Evolutionary conservation across 768 basidiomycete genomes (phyloP), one percentile per base, ranked within the genome.

Genomic region (Mrakia hoshinonis): DNA sequence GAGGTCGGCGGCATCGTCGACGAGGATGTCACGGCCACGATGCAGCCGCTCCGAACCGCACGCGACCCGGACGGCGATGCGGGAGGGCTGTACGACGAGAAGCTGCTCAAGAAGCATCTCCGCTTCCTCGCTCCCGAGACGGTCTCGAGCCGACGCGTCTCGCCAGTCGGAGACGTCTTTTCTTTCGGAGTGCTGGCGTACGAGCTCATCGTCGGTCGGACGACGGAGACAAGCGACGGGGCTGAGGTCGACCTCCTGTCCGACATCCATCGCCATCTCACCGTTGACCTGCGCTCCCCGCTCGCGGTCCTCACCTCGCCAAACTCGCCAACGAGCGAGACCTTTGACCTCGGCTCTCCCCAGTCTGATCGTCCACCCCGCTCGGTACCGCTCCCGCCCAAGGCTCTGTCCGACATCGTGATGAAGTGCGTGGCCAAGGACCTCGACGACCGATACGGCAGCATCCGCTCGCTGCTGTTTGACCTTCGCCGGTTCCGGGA

Each of bases 131-230:
- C 67, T 9, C 52, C 52, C 39, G 67, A 68, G 55, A 55, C 67
- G 18, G 26, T 68, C 26, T 18, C 10, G 11, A 26, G 15, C 0
- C 20, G 46, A 3, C 52, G 39, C 15, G 54, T 58, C 7, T 26
- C 67, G 3, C 52, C 34, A 15, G 67, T 54, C 26, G 67, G 67
- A 20, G 77, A 78, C 66, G 69, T 78, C 15, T 79, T 74, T 43
- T 74, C 74, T 5, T 76, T 77, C 51, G 78, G 76, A 9, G 76
- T 77, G 7, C 34, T 74, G 2, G 75, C 75, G 5, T 78, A 77
- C 68, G 77, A 78, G 62, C 60, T 77, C 34, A 18, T 78, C 3
- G 76, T 76, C 3, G 74, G 75, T 1, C 55, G 49, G 24, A 66
- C 72, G 1, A 74, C 75, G 6, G 77, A 77, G 31, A 9, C 73